A percentile compares a stretch with the other conserved stretches of the same genome.
Evolutionary conservation across 805 yeast genomes (phyloP).

Genomic region (Torulaspora quercuum): DNA sequence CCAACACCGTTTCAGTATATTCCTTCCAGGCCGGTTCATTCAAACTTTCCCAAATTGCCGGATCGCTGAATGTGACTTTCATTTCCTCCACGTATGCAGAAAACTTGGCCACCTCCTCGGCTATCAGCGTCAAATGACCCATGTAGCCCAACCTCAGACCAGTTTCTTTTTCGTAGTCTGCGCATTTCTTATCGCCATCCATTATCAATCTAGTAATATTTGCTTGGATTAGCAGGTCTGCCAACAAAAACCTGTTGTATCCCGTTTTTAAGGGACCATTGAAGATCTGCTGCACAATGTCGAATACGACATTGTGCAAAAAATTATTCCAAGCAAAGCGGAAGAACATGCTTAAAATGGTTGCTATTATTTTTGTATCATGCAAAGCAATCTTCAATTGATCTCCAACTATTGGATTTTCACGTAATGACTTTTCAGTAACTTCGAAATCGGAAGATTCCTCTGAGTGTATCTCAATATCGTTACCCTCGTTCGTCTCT

Average conservation of each 20-base stretch:
- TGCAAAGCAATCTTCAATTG: constrained; percentile 62
- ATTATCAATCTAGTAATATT: constrained; percentile 61
- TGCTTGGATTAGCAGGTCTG: constrained; percentile 58
- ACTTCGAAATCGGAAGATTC: constrained; percentile 33
- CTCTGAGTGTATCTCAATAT: constrained; percentile 20
- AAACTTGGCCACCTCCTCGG: constrained; percentile 95
- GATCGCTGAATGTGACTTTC: constrained; percentile 30
- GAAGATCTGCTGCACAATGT: constrained; percentile 74
- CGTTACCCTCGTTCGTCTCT: constrained; percentile 8
- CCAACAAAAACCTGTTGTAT: constrained; percentile 60
- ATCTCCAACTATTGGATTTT: constrained; percentile 66
- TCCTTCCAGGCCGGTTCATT: constrained; percentile 57
- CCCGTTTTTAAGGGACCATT: constrained; percentile 72
- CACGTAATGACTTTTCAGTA: constrained; percentile 43
- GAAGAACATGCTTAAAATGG: constrained; percentile 65
- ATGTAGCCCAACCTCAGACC: constrained; percentile 85
- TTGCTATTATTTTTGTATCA: constrained; percentile 58
- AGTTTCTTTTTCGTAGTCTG: constrained; percentile 55
- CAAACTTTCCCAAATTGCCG: constrained; percentile 27
- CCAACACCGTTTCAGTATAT: constrained; percentile 77
- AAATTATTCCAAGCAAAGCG: constrained; percentile 80
- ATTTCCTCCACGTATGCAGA: constrained; percentile 42
- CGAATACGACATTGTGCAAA: constrained; percentile 82
- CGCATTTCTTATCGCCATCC: constrained; percentile 58
- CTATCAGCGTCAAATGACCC: constrained; percentile 91